Evolutionary conservation across 2,329 filamentous ascomycete species (phyloP).

Genomic region (Sporothrix globosa): DNA sequence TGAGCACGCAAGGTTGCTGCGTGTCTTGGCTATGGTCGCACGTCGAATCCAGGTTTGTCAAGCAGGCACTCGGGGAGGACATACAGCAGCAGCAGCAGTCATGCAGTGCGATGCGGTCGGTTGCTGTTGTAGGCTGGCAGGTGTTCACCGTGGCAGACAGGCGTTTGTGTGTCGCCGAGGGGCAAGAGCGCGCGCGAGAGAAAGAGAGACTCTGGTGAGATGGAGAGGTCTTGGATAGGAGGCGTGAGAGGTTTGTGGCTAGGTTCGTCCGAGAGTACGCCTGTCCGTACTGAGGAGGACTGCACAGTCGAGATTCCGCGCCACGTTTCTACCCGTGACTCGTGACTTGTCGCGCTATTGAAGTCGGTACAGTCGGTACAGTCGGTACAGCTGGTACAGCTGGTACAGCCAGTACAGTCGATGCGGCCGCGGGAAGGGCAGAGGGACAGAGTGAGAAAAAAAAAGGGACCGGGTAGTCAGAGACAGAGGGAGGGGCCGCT

Average conservation of each 20-base stretch:
- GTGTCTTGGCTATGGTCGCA: slow-evolving; percentile 28
- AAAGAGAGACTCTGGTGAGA: slow-evolving; percentile 17
- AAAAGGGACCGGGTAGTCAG: background rate
- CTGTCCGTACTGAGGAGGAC: background rate
- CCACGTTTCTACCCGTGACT: slow-evolving; percentile 15
- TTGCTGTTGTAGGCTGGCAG: background rate
- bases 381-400: background rate
- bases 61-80: slow-evolving; percentile 20
- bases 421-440: slow-evolving; percentile 9
- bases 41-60: slow-evolving; percentile 24
- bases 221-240: background rate
- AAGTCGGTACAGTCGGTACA: background rate
- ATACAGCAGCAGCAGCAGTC: background rate
- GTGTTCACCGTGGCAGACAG: slow-evolving; percentile 14
- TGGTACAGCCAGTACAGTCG: background rate
- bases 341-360: background rate
- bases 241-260: slow-evolving; percentile 18
- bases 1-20: slow-evolving; percentile 19
- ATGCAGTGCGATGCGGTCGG: background rate
- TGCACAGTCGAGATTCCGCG: background rate
- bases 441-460: background rate
- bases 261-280: background rate
- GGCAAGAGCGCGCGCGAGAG: background rate
- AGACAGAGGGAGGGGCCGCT: background rate
- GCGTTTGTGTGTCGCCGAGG: background rate